These are phyloP conservation scores for Skeletonema grethae DNA, from an alignment of 108 stramenopile genomes.

Conservation along the genomic window DNA sequence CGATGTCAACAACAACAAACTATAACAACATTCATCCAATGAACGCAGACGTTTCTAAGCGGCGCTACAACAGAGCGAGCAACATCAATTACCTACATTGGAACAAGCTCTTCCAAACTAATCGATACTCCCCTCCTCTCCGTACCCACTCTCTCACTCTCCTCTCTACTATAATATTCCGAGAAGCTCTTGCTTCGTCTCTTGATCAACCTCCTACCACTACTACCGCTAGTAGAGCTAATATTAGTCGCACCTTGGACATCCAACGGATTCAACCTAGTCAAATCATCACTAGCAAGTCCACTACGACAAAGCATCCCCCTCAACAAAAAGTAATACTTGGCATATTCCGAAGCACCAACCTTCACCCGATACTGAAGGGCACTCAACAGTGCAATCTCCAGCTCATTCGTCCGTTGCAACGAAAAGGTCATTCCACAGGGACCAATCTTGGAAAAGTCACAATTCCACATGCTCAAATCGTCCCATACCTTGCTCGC, in stretches of 20 bases:
- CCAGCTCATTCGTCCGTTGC: constrained; percentile 91
- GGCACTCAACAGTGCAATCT: constrained; percentile 72
- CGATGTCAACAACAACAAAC: not conserved
- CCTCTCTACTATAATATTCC: constrained; percentile 1
- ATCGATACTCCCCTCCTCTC: not conserved
- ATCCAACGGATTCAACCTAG: constrained; percentile 64
- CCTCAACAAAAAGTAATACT: constrained; percentile 95
- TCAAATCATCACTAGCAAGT: constrained; percentile 58
- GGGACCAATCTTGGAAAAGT: constrained; percentile 86
- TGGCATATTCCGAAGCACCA: constrained; percentile 91
- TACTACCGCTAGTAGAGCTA: not conserved
- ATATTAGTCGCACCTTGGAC: constrained; percentile 56
- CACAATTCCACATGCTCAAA: constrained; percentile 95
- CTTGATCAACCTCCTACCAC: constrained; percentile 6
- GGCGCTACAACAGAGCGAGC: not conserved
- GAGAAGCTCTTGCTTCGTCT: constrained; percentile 5
- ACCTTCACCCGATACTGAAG: constrained; percentile 91
- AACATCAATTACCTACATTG: not conserved
- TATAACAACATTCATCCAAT: constrained; percentile 1
- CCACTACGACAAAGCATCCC: constrained; percentile 84
- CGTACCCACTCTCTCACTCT: not conserved
- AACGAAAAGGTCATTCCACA: constrained; percentile 80
- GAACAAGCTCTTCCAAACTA: constrained; percentile 9
- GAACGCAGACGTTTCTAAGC: not conserved
- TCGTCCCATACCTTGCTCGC: constrained; percentile 98